These are phyloP conservation scores for Scedosporium aurantiacum DNA, from an alignment of 2,329 filamentous ascomycete species.

Conservation along the genomic window DNA sequence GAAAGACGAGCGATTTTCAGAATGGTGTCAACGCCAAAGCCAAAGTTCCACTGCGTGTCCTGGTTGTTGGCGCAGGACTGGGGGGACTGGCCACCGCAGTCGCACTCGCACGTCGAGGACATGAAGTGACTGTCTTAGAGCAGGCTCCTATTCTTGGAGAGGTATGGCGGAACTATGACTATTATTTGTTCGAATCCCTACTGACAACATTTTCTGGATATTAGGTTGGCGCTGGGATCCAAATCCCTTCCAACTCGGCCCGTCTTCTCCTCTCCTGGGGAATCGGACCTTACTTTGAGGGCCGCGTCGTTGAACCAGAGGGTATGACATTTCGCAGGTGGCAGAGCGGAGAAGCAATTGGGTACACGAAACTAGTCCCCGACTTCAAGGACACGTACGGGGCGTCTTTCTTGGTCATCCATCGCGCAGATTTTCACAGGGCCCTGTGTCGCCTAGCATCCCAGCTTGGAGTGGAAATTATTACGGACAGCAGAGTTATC, in stretches of 20 bases:
- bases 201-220: not conserved
- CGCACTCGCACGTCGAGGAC: conserved; percentile 22
- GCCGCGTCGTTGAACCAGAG: conserved; percentile 14
- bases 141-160: conserved; percentile 26
- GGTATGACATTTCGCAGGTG: conserved; percentile 19
- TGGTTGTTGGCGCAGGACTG: conserved; percentile 29
- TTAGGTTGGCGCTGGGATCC: conserved; percentile 20
- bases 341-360: conserved; percentile 17
- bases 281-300: conserved; percentile 10
- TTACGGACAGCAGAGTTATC: conserved; percentile 15
- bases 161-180: conserved; percentile 13
- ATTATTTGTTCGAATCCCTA: not conserved
- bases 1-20: too few species aligned
- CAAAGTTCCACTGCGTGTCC: conserved; percentile 9
- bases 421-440: conserved; percentile 24
- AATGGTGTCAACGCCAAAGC: too few species aligned
- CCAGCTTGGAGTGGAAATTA: conserved; percentile 17
- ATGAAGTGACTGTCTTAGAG: conserved; percentile 27
- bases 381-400: conserved; percentile 17
- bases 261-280: conserved; percentile 22
- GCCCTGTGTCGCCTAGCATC: conserved; percentile 16
- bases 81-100: conserved; percentile 29
- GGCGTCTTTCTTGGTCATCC: conserved; percentile 22
- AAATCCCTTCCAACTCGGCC: conserved; percentile 21
- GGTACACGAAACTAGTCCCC: conserved; percentile 18